Evolutionary conservation across 1,284 basidiomycete genomes (phyloP).

Genomic region (Albatrellus sp.): DNA sequence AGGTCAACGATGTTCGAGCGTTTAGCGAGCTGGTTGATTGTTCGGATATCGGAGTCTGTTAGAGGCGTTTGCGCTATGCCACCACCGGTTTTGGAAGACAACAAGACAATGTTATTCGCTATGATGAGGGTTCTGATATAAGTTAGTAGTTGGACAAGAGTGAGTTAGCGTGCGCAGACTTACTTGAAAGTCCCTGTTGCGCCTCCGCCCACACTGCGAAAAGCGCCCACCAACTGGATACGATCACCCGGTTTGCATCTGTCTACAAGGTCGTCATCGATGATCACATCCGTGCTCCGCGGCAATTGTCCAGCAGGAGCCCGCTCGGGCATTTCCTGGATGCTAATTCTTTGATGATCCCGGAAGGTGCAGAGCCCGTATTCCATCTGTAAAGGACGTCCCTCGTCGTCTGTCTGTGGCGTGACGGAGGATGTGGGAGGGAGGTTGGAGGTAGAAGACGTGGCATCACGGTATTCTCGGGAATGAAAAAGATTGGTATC

Average conservation of each 20-base stretch:
- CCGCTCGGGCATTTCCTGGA: slow-evolving; percentile 99
- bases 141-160: slow-evolving; percentile 6
- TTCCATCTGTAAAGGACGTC: slow-evolving; percentile 81
- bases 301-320: slow-evolving; percentile 96
- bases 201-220: slow-evolving; percentile 88
- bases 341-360: slow-evolving; percentile 95
- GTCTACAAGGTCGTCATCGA: slow-evolving; percentile 96
- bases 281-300: slow-evolving; percentile 88
- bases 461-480: slow-evolving; percentile 88
- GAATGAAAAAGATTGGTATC: slow-evolving; percentile 78
- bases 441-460: slow-evolving; percentile 72
- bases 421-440: slow-evolving; percentile 88
- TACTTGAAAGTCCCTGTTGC: slow-evolving; percentile 86
- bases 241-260: slow-evolving; percentile 97
- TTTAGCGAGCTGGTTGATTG: slow-evolving; percentile 91
- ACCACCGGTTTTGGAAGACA: slow-evolving; percentile 93
- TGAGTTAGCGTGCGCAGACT: slow-evolving; percentile 20
- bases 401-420: slow-evolving; percentile 87
- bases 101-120: slow-evolving; percentile 93
- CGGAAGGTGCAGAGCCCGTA: slow-evolving; percentile 89
- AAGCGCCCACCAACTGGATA: slow-evolving; percentile 93
- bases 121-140: slow-evolving; percentile 75
- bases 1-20: slow-evolving; percentile 78
- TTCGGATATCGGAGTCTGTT: slow-evolving; percentile 91
- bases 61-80: slow-evolving; percentile 90